Evolutionary conservation across 2,329 filamentous ascomycete genomes (phyloP).

Genomic region (Pyrenochaeta sp.): DNA sequence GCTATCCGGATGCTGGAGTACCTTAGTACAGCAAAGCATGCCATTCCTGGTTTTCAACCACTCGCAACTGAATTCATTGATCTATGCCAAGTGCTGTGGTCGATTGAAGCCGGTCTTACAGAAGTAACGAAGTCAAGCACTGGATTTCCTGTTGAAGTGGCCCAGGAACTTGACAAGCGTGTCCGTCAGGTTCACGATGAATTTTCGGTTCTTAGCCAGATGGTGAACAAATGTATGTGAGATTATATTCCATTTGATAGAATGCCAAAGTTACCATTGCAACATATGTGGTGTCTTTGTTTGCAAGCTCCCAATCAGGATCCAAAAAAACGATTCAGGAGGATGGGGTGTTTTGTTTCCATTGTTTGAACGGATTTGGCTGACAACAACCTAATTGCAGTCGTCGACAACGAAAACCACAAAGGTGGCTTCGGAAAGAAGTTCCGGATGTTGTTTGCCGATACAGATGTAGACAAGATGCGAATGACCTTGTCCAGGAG

Average conservation of each 20-base stretch:
- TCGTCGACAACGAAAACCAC: constrained; percentile 67
- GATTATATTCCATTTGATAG: neutral
- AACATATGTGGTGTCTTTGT: too few relatives aligned
- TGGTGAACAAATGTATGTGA: constrained; percentile 61
- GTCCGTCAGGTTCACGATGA: constrained; percentile 69
- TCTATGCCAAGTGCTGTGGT: constrained; percentile 71
- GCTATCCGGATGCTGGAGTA: constrained; percentile 56
- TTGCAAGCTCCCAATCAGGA: too few relatives aligned
- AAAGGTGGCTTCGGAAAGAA: constrained; percentile 69
- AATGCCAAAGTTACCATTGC: too few relatives aligned
- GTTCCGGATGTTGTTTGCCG: constrained; percentile 63
- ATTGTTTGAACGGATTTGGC: neutral
- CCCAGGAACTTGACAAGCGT: constrained; percentile 70
- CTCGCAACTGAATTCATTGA: constrained; percentile 74
- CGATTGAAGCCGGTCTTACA: constrained; percentile 70
- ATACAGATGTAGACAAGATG: constrained; percentile 70
- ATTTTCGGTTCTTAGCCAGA: constrained; percentile 70
- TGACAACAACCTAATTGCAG: constrained; percentile 26
- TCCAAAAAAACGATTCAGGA: too few relatives aligned
- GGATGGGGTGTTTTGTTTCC: too few relatives aligned
- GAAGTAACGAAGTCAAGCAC: constrained; percentile 57
- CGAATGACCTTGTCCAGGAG: constrained; percentile 65
- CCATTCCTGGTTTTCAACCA: constrained; percentile 55
- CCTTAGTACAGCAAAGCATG: constrained; percentile 44
- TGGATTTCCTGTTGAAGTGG: constrained; percentile 67